A percentile compares a stretch with the other conserved stretches of the same genome.
Conservation (phyloP, 1,284 basidiomycete genomes). For the Sporisorium scitamineum region DNA sequence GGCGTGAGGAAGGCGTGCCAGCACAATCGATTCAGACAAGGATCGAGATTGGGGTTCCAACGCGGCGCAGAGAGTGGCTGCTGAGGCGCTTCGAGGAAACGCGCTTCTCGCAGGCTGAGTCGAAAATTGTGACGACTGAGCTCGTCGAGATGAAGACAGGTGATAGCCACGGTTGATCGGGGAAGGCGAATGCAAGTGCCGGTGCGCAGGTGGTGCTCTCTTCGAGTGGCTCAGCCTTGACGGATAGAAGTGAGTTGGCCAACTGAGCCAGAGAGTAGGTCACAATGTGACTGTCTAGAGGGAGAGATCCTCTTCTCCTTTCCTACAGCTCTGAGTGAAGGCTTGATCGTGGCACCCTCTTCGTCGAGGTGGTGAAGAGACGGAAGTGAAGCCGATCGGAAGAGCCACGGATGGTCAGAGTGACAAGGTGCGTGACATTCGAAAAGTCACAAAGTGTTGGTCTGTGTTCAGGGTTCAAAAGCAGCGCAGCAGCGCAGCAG, state of each 20-base stretch:
- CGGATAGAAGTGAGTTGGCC: no score
- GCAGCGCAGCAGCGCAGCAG: not conserved
- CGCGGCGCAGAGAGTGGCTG: not conserved
- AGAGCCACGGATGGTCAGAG: not conserved
- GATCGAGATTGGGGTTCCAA: not conserved
- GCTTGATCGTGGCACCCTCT: no score
- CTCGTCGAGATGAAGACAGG: no score
- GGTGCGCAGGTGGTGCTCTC: no score
- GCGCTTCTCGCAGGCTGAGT: not conserved
- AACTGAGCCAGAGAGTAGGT: not conserved
- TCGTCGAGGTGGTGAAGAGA: not conserved
- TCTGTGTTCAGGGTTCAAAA: constrained; percentile 1
- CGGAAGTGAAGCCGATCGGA: not conserved
- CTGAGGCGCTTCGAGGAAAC: not conserved
- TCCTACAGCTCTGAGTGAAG: not conserved
- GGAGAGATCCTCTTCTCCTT: no score
- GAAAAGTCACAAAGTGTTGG: not conserved
- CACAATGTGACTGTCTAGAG: not conserved
- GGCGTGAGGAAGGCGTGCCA: no score
- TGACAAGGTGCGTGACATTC: not conserved
- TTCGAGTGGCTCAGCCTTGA: no score
- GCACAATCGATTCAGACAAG: not conserved
- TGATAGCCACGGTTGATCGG: no score
- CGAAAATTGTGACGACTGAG: not conserved
- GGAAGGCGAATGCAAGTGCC: no score